These are phyloP conservation scores for Phyllosticta citriasiana DNA, from an alignment of 2,329 filamentous ascomycete genomes.

Conservation along the genomic window DNA sequence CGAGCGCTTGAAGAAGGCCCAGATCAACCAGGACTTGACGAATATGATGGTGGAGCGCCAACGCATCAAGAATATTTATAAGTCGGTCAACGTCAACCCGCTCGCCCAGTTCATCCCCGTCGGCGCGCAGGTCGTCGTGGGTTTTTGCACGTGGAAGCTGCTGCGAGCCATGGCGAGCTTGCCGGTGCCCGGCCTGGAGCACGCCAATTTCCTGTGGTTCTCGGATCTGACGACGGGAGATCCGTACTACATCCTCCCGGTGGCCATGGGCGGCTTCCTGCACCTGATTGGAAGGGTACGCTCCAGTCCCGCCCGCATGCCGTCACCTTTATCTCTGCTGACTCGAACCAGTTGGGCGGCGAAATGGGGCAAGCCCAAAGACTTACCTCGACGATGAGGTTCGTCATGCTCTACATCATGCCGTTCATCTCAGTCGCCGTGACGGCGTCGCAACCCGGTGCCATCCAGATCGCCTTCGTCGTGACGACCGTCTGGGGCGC, in stretches of 20 bases:
- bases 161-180: constrained; percentile 63
- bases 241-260: constrained; percentile 67
- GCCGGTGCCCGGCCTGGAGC: constrained; percentile 69
- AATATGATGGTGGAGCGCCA: constrained; percentile 30
- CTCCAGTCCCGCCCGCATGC: constrained; percentile 8
- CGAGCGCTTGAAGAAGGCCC: constrained; percentile 41
- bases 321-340: not conserved
- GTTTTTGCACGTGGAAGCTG: constrained; percentile 71
- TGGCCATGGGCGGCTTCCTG: constrained; percentile 47
- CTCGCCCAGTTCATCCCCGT: constrained; percentile 45
- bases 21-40: constrained; percentile 35
- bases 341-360: constrained; percentile 33
- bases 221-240: constrained; percentile 65
- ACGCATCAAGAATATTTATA: constrained; percentile 42
- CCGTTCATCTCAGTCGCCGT: constrained; percentile 45
- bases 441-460: constrained; percentile 46
- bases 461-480: constrained; percentile 55
- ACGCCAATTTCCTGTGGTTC: constrained; percentile 68
- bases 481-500: constrained; percentile 31
- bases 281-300: constrained; percentile 50
- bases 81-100: constrained; percentile 44
- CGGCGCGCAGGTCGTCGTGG: constrained; percentile 56
- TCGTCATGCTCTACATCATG: constrained; percentile 36
- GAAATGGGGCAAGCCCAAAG: constrained; percentile 34
- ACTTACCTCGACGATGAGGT: constrained; percentile 25